A percentile compares a stretch with the other conserved stretches of the same genome.
Evolutionary conservation across 2,329 filamentous ascomycete genomes (phyloP).

Genomic region (Scopulariopsis brevicaulis): DNA sequence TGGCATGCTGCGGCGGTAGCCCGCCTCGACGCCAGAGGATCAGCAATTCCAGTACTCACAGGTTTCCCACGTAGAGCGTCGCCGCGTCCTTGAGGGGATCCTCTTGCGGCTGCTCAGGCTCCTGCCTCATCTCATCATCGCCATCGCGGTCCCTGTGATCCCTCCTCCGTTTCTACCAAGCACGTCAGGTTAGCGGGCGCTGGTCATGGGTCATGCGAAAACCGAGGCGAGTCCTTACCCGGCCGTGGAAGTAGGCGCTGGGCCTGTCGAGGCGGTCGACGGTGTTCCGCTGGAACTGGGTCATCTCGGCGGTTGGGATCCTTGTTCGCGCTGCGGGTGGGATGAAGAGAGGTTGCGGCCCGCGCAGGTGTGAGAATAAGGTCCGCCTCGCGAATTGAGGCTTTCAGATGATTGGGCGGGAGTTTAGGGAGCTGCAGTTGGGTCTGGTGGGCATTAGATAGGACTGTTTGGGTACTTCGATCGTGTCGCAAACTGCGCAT

Average conservation of each 20-base stretch:
- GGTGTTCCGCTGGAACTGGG: constrained; percentile 41
- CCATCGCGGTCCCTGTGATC: constrained; percentile 44
- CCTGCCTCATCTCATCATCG: constrained; percentile 36
- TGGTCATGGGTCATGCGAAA: background rate
- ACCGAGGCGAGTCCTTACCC: constrained; percentile 38
- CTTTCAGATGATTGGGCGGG: background rate
- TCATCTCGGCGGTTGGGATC: background rate
- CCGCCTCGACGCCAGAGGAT: background rate
- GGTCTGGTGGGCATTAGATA: background rate
- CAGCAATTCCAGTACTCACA: constrained; percentile 37
- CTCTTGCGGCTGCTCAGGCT: constrained; percentile 30
- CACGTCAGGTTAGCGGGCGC: background rate
- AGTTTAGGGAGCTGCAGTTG: background rate
- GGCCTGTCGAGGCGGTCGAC: constrained; percentile 89
- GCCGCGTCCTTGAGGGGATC: constrained; percentile 80
- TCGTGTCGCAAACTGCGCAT: no score
- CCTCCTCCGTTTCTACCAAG: constrained; percentile 27
- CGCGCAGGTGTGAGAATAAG: background rate
- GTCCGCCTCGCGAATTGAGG: background rate
- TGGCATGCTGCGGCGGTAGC: background rate
- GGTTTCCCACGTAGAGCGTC: constrained; percentile 94
- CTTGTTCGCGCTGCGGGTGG: background rate
- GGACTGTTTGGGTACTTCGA: no score
- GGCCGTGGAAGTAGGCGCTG: constrained; percentile 82
- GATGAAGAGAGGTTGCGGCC: background rate